Percentiles rank a stretch among this genome's conserved stretches.
Conservation (phyloP, 169 alveolate genomes). For the Eimeria acervulina region DNA sequence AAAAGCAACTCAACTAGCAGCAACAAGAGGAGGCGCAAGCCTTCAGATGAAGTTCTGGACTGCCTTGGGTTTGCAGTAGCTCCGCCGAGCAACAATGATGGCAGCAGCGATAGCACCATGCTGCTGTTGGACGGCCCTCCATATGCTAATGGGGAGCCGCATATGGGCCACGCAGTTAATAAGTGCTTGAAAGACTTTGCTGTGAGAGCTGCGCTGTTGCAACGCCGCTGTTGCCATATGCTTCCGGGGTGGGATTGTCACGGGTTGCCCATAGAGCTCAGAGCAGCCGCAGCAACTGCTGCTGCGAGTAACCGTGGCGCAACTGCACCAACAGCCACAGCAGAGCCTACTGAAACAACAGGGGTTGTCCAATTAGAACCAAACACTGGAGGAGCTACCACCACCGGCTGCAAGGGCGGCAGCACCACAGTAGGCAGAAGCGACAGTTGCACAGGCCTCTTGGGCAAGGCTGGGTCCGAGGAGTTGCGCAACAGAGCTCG, state of each 20-base stretch:
- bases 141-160: conserved; percentile 93
- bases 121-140: conserved; percentile 94
- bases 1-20: not conserved
- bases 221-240: conserved; percentile 88
- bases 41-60: conserved; percentile 45
- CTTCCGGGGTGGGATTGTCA: conserved; percentile 96
- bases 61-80: conserved; percentile 39
- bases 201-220: conserved; percentile 83
- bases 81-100: conserved; percentile 17
- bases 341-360: not conserved
- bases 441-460: conserved; percentile 19
- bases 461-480: not conserved
- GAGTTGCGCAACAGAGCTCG: conserved; percentile 70
- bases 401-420: not conserved
- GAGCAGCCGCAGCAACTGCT: conserved; percentile 46
- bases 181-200: conserved; percentile 92
- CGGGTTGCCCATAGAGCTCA: conserved; percentile 94
- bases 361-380: not conserved
- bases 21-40: not conserved
- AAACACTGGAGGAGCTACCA: not conserved
- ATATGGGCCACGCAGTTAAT: conserved; percentile 93
- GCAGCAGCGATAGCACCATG: conserved; percentile 50
- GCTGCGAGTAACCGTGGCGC: conserved; percentile 69
- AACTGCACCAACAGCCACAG: conserved; percentile 66
- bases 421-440: conserved; percentile 4